These are phyloP conservation scores for Phytophthora colocasiae DNA, from an alignment of 352 stramenopile species.

Conservation along the genomic window DNA sequence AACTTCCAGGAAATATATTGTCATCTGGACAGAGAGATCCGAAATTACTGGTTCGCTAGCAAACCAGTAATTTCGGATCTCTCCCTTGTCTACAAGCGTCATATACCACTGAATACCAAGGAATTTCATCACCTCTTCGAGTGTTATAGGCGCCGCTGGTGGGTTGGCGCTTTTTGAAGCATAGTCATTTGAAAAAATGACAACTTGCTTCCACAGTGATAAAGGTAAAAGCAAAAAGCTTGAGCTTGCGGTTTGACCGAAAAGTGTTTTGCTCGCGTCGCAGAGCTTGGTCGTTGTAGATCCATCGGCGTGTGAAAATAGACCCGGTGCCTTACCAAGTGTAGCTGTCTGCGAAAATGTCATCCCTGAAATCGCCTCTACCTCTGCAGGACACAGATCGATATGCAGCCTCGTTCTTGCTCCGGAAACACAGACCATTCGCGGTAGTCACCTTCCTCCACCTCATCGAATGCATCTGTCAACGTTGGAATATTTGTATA, in stretches of 20 bases:
- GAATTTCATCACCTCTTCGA: not conserved
- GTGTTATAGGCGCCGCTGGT: too few relatives aligned
- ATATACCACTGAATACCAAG: conserved; percentile 10
- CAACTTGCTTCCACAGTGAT: conserved; percentile 10
- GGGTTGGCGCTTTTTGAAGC: not conserved
- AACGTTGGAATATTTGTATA: conserved; percentile 1
- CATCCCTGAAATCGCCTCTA: conserved; percentile 2
- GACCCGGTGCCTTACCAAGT: not conserved
- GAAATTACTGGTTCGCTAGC: too few relatives aligned
- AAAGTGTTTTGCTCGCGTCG: not conserved
- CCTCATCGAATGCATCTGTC: conserved; percentile 4
- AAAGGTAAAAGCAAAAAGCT: conserved; percentile 13
- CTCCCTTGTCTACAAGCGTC: conserved; percentile 2
- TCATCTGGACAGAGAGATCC: too few relatives aligned
- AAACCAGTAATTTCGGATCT: conserved; percentile 16
- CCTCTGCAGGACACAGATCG: not conserved
- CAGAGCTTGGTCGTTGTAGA: not conserved
- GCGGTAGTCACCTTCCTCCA: not conserved
- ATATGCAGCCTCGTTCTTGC: not conserved
- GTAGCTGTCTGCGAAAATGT: conserved; percentile 1
- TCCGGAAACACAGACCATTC: not conserved
- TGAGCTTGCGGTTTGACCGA: conserved; percentile 1
- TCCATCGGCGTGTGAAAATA: conserved; percentile 5
- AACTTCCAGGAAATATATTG: not conserved
- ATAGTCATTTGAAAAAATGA: not conserved